Evolutionary conservation across 2,329 filamentous ascomycete genomes (phyloP).

Genomic region (Ophiocordyceps sinensis): DNA sequence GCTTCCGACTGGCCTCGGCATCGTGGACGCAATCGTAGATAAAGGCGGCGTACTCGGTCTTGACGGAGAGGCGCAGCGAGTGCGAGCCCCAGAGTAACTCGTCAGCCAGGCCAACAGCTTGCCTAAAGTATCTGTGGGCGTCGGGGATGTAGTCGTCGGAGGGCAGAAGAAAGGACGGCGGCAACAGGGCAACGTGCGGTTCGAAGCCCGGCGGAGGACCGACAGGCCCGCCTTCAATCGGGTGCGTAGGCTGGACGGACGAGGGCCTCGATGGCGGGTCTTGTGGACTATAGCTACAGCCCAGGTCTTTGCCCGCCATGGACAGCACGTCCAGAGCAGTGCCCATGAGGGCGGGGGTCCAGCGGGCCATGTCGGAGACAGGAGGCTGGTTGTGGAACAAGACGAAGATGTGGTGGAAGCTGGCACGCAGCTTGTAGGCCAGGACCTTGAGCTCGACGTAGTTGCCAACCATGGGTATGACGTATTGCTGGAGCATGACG

Average conservation of each 20-base stretch:
- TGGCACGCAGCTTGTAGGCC: constrained; percentile 80
- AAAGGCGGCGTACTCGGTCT: constrained; percentile 86
- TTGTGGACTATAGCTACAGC: no score
- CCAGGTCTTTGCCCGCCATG: constrained; percentile 18
- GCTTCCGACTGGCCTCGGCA: constrained; percentile 53
- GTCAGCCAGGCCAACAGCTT: constrained; percentile 62
- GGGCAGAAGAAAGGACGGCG: constrained; percentile 66
- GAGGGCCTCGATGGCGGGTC: constrained; percentile 20
- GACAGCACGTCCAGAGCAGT: constrained; percentile 17
- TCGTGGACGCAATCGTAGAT: constrained; percentile 88
- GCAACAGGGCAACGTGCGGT: constrained; percentile 20
- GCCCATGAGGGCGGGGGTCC: constrained; percentile 29
- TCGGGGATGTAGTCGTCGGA: constrained; percentile 67
- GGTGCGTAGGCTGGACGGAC: constrained; percentile 32
- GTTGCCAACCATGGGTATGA: constrained; percentile 69
- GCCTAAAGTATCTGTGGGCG: constrained; percentile 68
- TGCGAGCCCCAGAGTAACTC: constrained; percentile 72
- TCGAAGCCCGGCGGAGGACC: constrained; percentile 41
- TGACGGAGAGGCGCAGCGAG: constrained; percentile 75
- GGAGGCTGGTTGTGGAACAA: constrained; percentile 86
- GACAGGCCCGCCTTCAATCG: constrained; percentile 44
- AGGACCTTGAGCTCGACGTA: constrained; percentile 78
- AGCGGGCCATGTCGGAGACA: constrained; percentile 46
- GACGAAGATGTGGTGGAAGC: constrained; percentile 93
- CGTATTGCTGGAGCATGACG: constrained; percentile 72